phyloP scores from a whole-genome alignment of 2,329 filamentous ascomycete genomes.

The Juglanconis oblonga region DNA sequence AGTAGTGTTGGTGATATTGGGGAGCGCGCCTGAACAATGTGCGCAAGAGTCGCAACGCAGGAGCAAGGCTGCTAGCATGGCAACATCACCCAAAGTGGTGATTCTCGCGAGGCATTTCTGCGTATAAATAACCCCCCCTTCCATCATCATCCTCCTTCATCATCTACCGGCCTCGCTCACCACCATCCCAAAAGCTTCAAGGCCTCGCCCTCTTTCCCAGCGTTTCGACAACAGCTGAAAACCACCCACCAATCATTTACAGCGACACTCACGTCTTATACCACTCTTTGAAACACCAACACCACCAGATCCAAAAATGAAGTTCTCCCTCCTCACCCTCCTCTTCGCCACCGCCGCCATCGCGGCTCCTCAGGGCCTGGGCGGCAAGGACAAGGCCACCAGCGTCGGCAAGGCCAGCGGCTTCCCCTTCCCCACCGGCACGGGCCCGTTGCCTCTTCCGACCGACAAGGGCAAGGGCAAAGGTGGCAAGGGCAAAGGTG shows the following conservation, averaged over 20 bases:
- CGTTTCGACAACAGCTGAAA: neutral
- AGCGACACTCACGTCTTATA: neutral
- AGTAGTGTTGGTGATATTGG: too few species aligned
- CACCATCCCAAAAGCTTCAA: neutral
- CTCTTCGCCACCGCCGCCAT: constrained; percentile 9
- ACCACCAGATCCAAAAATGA: constrained; percentile 4
- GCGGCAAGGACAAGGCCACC: neutral
- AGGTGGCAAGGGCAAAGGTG: neutral
- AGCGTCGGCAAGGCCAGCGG: neutral
- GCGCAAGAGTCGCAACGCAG: neutral
- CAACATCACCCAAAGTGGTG: neutral
- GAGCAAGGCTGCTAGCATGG: neutral
- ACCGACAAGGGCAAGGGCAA: neutral
- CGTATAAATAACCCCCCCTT: neutral
- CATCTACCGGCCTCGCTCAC: neutral
- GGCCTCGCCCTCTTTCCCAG: neutral
- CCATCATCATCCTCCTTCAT: neutral
- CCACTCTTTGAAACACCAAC: neutral
- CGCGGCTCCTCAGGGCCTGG: neutral
- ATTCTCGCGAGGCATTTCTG: neutral
- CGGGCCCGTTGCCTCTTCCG: neutral
- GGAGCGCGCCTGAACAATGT: neutral
- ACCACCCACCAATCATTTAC: neutral
- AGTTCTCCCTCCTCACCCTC: constrained; percentile 9
- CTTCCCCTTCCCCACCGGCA: neutral